Conservation (phyloP, 805 yeast genomes). For the Metschnikowia hibisci region DNA sequence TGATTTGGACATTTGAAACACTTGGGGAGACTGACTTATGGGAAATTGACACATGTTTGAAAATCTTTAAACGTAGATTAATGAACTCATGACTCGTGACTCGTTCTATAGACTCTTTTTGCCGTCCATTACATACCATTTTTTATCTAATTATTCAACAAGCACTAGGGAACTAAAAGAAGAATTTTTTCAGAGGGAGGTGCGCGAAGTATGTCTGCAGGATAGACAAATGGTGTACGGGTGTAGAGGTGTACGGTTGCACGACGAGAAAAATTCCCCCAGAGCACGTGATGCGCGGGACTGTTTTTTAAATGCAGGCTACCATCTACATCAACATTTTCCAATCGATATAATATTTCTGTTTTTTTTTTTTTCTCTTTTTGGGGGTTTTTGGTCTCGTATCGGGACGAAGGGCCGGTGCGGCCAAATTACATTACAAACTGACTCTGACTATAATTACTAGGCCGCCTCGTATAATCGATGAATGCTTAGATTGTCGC, state of each 20-base stretch:
- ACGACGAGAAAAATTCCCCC: not conserved
- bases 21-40: too few relatives aligned
- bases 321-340: not conserved
- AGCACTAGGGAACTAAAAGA: not conserved
- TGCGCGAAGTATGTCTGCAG: conserved; percentile 1
- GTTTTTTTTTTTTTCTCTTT: too few relatives aligned
- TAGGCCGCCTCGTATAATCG: conserved; percentile 4
- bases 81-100: not conserved
- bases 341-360: conserved; percentile 2
- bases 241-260: not conserved
- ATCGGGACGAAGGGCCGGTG: conserved; percentile 3
- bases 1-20: too few relatives aligned
- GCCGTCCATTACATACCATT: conserved; percentile 20
- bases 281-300: not conserved
- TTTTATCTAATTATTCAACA: conserved; percentile 19
- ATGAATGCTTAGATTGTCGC: conserved; percentile 6
- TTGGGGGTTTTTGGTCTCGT: conserved; percentile 1
- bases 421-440: conserved; percentile 6
- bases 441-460: conserved; percentile 5
- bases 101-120: too few relatives aligned
- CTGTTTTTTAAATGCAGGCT: not conserved
- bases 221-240: not conserved
- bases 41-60: too few relatives aligned
- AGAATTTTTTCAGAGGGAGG: conserved; percentile 17
- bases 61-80: too few relatives aligned